Base-by-base conservation (phyloP, 75 land plant species). In the Gnetum montanum region DNA sequence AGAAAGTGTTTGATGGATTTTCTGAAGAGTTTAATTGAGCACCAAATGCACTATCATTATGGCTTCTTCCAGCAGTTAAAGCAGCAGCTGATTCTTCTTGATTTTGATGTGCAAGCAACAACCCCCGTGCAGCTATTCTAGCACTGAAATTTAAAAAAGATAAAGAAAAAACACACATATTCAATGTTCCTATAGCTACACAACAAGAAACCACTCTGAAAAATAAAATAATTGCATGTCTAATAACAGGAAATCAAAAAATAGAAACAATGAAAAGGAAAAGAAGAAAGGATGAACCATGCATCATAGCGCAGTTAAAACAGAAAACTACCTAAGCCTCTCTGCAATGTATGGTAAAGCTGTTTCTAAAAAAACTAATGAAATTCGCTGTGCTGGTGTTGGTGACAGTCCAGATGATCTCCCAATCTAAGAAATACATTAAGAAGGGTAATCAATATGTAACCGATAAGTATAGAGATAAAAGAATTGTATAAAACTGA, bases 291-390 rank as follows among this genome's bases (percentile, higher is more conserved):
- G n/a, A n/a, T n/a, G n/a, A n/a, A n/a, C n/a, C n/a, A n/a, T n/a
- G n/a, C n/a, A n/a, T n/a, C n/a, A n/a, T n/a, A n/a, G n/a, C n/a
- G n/a, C n/a, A n/a, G n/a, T n/a, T n/a, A n/a, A n/a, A n/a, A n/a
- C n/a, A n/a, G n/a, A 27, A n/a, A 24, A 2, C 8, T 61, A 83
- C 98, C 98, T 90, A 35, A 86, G 65, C 66, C 96, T 76, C 59
- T 90, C 98, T 10, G 86, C 82, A 46, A 94, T 75, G 56, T 90
- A 94, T 59, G 98, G 96, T 51, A 90, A 62, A 53, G 77, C 76
- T 20, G 87, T 74, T 64, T 94, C 96, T 61, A 80, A 86, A 13
- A 94, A 49, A 31, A 94, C 76, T 12, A 90, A 82, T 27, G 90
- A 72, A 25, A 72, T 60, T 46, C 96, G 76, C 48, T 91, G 76